phyloP scores from a whole-genome alignment of 495 filamentous ascomycete genomes.

The Achaetomiella virescens region DNA sequence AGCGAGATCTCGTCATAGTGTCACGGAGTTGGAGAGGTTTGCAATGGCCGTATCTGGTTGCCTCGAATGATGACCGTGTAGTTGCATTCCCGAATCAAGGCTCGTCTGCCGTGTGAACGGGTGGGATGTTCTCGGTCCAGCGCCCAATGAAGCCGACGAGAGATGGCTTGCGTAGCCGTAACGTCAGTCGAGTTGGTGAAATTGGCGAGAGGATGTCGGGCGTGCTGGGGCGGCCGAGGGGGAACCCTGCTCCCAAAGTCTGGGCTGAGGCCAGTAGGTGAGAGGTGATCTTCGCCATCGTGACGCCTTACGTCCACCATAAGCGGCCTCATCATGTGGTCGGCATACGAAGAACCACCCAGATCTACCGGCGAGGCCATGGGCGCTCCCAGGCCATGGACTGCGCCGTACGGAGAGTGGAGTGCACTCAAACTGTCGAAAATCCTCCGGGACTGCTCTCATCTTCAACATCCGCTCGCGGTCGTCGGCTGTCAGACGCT shows the following conservation, averaged over 20 bases:
- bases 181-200: constrained; percentile 45
- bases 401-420: constrained; percentile 64
- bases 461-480: constrained; percentile 93
- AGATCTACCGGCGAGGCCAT: constrained; percentile 54
- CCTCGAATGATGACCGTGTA: constrained; percentile 35
- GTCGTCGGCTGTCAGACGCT: constrained; percentile 87
- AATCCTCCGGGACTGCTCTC: constrained; percentile 82
- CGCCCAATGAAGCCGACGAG: constrained; percentile 41
- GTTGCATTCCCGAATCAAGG: constrained; percentile 41
- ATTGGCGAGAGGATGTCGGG: constrained; percentile 50
- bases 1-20: constrained; percentile 51
- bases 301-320: constrained; percentile 55
- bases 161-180: constrained; percentile 48
- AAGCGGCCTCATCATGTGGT: constrained; percentile 54
- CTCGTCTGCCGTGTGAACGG: constrained; percentile 49
- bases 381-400: constrained; percentile 49
- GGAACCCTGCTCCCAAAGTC: constrained; percentile 56
- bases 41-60: constrained; percentile 46
- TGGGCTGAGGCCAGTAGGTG: constrained; percentile 55
- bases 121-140: constrained; percentile 47
- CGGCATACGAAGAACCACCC: constrained; percentile 41
- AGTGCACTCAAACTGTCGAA: constrained; percentile 87
- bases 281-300: constrained; percentile 52
- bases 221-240: constrained; percentile 39
- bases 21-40: constrained; percentile 56